A percentile compares a stretch with the other conserved stretches of the same genome.
Evolutionary conservation across 345 rosid genomes (phyloP).

Genomic region (Acer saccharum): DNA sequence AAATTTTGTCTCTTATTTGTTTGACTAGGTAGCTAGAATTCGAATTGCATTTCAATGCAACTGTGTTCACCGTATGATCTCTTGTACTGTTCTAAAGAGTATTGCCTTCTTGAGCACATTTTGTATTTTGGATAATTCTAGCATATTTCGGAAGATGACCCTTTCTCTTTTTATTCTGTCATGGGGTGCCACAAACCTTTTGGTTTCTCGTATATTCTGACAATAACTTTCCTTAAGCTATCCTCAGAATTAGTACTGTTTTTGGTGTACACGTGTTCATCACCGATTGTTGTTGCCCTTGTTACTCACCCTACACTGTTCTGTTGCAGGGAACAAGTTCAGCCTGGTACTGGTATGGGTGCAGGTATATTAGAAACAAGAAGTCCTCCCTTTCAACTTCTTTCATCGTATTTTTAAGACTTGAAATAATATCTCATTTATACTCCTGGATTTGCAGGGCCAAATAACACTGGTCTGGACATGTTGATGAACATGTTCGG

Average conservation of each 20-base stretch:
- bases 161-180: not conserved
- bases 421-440: not conserved
- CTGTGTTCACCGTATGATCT: not conserved
- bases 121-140: not conserved
- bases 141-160: not conserved
- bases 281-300: not conserved
- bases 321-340: constrained; percentile 57
- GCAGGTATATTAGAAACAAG: constrained; percentile 14
- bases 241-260: not conserved
- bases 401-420: not conserved
- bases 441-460: not conserved
- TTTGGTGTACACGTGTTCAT: not conserved
- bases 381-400: not conserved
- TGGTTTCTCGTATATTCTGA: not conserved
- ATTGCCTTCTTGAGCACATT: not conserved
- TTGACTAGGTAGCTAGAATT: not conserved
- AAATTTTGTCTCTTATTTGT: not conserved
- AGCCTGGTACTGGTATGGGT: constrained; percentile 56
- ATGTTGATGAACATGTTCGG: constrained; percentile 70
- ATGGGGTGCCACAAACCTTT: not conserved
- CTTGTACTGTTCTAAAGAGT: not conserved
- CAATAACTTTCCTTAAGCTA: not conserved
- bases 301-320: constrained; percentile 16
- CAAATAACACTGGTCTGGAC: constrained; percentile 39
- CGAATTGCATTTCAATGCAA: not conserved